Evolutionary conservation across 2,329 filamentous ascomycete species (phyloP).

Genomic region (Teratosphaeria epicoccoides): DNA sequence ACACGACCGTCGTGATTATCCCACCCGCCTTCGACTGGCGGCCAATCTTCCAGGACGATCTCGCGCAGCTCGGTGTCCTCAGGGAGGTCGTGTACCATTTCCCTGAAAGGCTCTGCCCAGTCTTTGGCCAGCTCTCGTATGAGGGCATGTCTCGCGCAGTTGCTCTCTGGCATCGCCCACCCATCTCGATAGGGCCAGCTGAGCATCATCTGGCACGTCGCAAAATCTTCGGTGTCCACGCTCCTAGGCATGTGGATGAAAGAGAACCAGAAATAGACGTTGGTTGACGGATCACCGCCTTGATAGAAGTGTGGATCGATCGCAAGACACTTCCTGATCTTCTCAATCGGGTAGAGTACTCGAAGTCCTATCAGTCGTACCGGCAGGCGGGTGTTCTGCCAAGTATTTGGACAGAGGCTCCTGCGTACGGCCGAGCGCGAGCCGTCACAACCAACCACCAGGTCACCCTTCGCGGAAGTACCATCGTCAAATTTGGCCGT

Average conservation of each 20-base stretch:
- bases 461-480: background rate
- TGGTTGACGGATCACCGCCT: background rate
- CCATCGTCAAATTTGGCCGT: background rate
- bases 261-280: background rate
- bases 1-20: background rate
- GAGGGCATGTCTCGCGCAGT: background rate
- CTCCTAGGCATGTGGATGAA: background rate
- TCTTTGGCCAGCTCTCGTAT: background rate
- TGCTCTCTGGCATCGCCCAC: background rate
- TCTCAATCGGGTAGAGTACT: background rate
- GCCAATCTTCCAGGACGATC: background rate
- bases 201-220: background rate
- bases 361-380: background rate
- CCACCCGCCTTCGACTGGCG: background rate
- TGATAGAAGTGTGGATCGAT: background rate
- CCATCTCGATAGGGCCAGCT: background rate
- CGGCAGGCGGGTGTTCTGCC: background rate
- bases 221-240: background rate
- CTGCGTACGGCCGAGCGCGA: background rate
- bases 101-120: background rate
- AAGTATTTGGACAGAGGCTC: background rate
- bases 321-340: background rate
- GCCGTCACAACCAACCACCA: background rate
- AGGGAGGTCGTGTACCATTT: background rate
- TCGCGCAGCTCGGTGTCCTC: background rate